phyloP scores from a whole-genome alignment of 2,329 filamentous ascomycete species.

The Aspergillus fischeri region DNA sequence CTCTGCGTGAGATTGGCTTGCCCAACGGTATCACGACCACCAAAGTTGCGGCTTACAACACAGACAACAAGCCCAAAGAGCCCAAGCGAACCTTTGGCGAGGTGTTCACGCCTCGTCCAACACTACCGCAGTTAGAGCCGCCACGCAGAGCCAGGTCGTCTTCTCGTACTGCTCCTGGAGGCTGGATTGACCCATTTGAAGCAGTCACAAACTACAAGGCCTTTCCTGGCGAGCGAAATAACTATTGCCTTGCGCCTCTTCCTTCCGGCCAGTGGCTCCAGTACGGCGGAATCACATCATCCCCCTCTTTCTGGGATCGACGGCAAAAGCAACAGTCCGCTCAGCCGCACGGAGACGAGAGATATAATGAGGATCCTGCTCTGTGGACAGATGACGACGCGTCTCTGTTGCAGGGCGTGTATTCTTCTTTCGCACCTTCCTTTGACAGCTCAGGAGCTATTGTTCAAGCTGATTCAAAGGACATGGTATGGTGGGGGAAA shows the following conservation, averaged over 20 bases:
- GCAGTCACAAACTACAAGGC: constrained; percentile 30
- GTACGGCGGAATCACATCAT: constrained; percentile 37
- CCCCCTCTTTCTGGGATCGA: constrained; percentile 36
- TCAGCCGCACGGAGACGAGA: constrained; percentile 19
- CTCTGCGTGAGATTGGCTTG: constrained; percentile 61
- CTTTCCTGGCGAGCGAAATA: constrained; percentile 34
- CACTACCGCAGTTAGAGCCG: constrained; percentile 36
- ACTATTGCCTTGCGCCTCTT: constrained; percentile 39
- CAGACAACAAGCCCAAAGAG: constrained; percentile 25
- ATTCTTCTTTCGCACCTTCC: constrained; percentile 47
- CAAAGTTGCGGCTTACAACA: constrained; percentile 55
- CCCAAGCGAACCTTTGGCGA: constrained; percentile 41
- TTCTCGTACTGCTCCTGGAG: constrained; percentile 27
- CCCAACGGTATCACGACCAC: constrained; percentile 72
- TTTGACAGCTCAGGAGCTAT: constrained; percentile 44
- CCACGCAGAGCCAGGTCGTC: constrained; percentile 35
- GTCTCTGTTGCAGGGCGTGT: constrained; percentile 40
- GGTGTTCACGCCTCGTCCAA: constrained; percentile 40
- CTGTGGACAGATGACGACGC: constrained; percentile 30
- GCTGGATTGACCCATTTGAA: constrained; percentile 43
- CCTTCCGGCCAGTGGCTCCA: constrained; percentile 42
- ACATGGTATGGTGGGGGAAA: constrained; percentile 45
- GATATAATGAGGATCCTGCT: constrained; percentile 24
- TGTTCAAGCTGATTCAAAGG: constrained; percentile 39
- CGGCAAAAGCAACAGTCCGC: constrained; percentile 29